Conservation (phyloP, 352 stramenopile species). For the Phytopythium montanum region DNA sequence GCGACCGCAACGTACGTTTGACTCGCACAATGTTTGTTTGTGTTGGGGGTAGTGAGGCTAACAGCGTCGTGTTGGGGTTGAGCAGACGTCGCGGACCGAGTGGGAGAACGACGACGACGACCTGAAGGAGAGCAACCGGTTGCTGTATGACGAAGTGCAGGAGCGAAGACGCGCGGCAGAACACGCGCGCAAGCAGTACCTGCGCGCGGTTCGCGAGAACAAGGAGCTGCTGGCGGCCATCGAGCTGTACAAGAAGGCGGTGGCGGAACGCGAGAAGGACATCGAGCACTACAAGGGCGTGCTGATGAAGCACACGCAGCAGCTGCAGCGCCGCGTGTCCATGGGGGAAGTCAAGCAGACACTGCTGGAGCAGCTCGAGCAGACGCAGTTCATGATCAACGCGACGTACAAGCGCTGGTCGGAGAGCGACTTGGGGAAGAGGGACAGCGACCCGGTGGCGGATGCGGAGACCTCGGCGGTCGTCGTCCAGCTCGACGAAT, state of each 20-base stretch:
- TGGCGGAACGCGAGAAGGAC: slow-evolving; percentile 60
- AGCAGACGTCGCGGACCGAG: slow-evolving; percentile 16
- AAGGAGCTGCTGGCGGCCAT: slow-evolving; percentile 59
- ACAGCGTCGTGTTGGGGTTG: not conserved
- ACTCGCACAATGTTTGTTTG: not conserved
- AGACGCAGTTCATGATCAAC: slow-evolving; percentile 77
- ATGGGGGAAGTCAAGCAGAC: slow-evolving; percentile 72
- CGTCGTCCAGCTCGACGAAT: slow-evolving; percentile 52
- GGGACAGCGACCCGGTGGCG: slow-evolving; percentile 3
- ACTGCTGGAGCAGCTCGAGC: slow-evolving; percentile 63
- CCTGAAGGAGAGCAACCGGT: slow-evolving; percentile 62
- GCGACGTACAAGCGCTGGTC: slow-evolving; percentile 74
- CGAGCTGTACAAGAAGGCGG: slow-evolving; percentile 59
- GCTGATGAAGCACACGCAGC: slow-evolving; percentile 45
- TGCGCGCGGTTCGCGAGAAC: slow-evolving; percentile 53
- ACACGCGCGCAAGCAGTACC: slow-evolving; percentile 56
- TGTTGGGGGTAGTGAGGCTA: not conserved
- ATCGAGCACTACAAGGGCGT: slow-evolving; percentile 55
- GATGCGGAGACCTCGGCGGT: slow-evolving; percentile 20
- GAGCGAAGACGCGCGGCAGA: slow-evolving; percentile 46
- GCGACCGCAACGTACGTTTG: slow-evolving; percentile 19
- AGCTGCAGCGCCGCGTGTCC: slow-evolving; percentile 45
- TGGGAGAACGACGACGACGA: slow-evolving; percentile 34
- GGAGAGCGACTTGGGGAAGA: slow-evolving; percentile 41
- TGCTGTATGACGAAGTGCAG: slow-evolving; percentile 58